Conservation (phyloP, 2,329 filamentous ascomycete genomes). For the Fusarium oligoseptatum region DNA sequence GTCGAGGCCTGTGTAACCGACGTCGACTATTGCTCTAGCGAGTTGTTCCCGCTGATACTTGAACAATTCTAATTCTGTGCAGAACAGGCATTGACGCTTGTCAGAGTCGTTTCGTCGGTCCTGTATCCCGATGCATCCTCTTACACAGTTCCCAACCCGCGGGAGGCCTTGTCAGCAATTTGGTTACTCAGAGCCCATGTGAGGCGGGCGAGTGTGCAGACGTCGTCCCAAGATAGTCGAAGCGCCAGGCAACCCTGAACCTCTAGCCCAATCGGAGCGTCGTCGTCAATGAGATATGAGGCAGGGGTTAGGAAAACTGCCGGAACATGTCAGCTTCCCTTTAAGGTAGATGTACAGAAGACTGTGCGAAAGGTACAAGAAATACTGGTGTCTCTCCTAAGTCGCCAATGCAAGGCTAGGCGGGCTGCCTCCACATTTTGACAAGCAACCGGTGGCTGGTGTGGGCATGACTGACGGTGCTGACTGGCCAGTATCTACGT, state of each 20-base stretch:
- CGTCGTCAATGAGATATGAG: constrained; percentile 20
- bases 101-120: neutral
- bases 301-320: constrained; percentile 32
- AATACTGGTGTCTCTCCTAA: constrained; percentile 6
- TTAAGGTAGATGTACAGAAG: constrained; percentile 28
- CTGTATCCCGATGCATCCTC: constrained; percentile 7
- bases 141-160: neutral
- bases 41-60: neutral
- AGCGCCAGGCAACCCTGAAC: constrained; percentile 35
- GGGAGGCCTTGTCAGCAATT: constrained; percentile 42
- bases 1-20: neutral
- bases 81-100: neutral
- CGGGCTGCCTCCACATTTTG: constrained; percentile 40
- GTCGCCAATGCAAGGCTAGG: constrained; percentile 29
- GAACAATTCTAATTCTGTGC: neutral
- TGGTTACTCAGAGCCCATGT: constrained; percentile 38
- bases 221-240: constrained; percentile 25
- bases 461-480: constrained; percentile 9
- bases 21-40: neutral
- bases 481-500: constrained; percentile 13
- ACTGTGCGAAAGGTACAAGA: constrained; percentile 20
- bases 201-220: constrained; percentile 32
- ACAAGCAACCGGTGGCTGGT: constrained; percentile 14
- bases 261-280: constrained; percentile 23
- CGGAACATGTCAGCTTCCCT: constrained; percentile 31